A percentile compares a stretch with the other conserved stretches of the same genome.
These are phyloP conservation scores for Didymella keratinophila DNA, from an alignment of 2,329 filamentous ascomycete genomes.

Conservation along the genomic window DNA sequence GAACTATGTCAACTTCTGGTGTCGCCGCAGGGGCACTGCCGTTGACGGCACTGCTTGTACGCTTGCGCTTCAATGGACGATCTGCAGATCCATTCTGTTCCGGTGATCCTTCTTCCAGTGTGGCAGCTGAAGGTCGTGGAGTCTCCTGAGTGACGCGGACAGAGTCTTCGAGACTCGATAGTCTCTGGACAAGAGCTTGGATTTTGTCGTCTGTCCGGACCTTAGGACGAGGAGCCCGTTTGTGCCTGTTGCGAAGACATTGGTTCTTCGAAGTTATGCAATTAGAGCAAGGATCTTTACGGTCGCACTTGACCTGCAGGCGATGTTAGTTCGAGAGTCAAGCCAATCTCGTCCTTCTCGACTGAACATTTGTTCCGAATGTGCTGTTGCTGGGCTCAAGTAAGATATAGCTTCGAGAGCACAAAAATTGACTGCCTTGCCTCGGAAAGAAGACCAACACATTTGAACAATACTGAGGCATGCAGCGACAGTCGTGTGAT, in stretches of 20 bases:
- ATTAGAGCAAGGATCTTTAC: slow-evolving; percentile 45
- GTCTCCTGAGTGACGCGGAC: slow-evolving; percentile 27
- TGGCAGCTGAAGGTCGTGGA: slow-evolving; percentile 4
- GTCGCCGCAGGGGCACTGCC: slow-evolving; percentile 17
- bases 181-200: slow-evolving; percentile 38
- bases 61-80: slow-evolving; percentile 32
- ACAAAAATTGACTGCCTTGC: not conserved
- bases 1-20: slow-evolving; percentile 29
- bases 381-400: not conserved
- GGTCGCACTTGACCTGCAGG: slow-evolving; percentile 46
- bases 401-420: not conserved
- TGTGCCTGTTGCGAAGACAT: slow-evolving; percentile 45
- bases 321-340: slow-evolving; percentile 3
- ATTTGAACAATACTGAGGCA: not conserved
- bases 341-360: not conserved
- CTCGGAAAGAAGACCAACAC: not conserved
- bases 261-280: slow-evolving; percentile 36
- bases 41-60: slow-evolving; percentile 29
- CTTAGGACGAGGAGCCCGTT: slow-evolving; percentile 36
- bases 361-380: not conserved
- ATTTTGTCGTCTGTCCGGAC: slow-evolving; percentile 43
- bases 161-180: slow-evolving; percentile 39
- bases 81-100: slow-evolving; percentile 20
- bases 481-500: not conserved
- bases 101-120: slow-evolving; percentile 6